phyloP scores from a whole-genome alignment of 495 filamentous ascomycete species.

The Penicillium roqueforti region DNA sequence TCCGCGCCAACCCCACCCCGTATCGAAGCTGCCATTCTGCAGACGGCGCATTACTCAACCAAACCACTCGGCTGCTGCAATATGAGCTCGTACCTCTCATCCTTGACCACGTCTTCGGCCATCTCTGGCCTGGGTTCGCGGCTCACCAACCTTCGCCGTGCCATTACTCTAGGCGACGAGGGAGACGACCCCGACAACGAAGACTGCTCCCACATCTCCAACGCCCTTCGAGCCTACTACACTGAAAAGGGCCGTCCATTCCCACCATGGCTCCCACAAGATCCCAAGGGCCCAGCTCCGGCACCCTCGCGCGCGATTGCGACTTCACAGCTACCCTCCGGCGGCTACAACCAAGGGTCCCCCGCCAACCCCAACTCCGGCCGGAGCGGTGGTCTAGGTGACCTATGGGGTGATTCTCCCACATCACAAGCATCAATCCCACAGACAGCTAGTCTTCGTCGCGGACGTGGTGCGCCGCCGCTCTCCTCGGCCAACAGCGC shows the following conservation, averaged over 20 bases:
- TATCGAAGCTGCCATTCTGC: constrained; percentile 17
- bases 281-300: constrained; percentile 67
- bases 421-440: constrained; percentile 40
- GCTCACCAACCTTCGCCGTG: constrained; percentile 74
- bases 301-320: constrained; percentile 50
- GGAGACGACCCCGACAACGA: constrained; percentile 75
- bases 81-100: constrained; percentile 77
- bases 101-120: constrained; percentile 59
- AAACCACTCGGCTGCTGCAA: constrained; percentile 15
- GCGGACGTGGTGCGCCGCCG: constrained; percentile 34
- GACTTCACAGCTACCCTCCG: constrained; percentile 49
- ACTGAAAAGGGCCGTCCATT: constrained; percentile 78
- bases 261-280: constrained; percentile 84
- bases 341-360: constrained; percentile 33
- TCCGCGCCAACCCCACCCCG: constrained; percentile 20
- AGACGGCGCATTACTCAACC: constrained; percentile 1
- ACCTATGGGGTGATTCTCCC: constrained; percentile 75
- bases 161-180: constrained; percentile 77
- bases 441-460: constrained; percentile 53
- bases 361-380: constrained; percentile 28
- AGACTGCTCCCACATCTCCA: constrained; percentile 91
- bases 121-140: constrained; percentile 72
- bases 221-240: constrained; percentile 94
- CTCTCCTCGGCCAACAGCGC: constrained; percentile 20
- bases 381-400: constrained; percentile 56